Base-by-base conservation (phyloP, 1,284 basidiomycete genomes). In the Rhodotorula sp. region DNA sequence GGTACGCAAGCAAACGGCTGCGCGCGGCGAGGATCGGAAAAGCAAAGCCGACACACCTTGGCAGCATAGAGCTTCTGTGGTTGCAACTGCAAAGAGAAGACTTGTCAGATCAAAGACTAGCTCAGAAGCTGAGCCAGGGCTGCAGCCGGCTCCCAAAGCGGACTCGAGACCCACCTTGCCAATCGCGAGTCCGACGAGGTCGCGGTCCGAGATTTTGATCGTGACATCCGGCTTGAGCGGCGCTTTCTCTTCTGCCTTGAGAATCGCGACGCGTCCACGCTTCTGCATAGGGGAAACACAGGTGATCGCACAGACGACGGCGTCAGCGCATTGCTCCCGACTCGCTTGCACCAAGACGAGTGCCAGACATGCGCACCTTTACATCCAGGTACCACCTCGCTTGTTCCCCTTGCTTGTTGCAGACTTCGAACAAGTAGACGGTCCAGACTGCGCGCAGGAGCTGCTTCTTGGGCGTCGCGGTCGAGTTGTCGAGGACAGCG, bases 51-150 rank as follows among this genome's bases (percentile, higher is more conserved):
- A 31, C 63, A 21, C 23, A 66, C 67, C 60, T 70, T 73, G 23
- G 71, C 71, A 26, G 62, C 71, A 34, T 55, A 73, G 19, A 69
- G 61, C 48, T 73, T 70, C 28, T 70, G 66, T 19, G 71, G 71
- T 49, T 64, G 67, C 18, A 67, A 45, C 67, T 69, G 58, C 28
- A 8, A 18, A 2, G 16, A 19, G 48, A 49, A 21, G 19, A 7
- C 2, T 49, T 2, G 48, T 18, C 23, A 23, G 48, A 49, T 49
- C 10, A 10, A 1, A 19, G 8, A 18, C 5, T 5, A 8, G 18
- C 1, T 34, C 2, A 28, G 31, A 43, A 43, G 8, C 0, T 16
- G 5, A n/a, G 15, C 7, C 2, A n/a, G 57, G 43, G 23, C 50
- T 47, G 34, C 58, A n/a, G 19, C 6, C 23, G 19, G 47, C 34